These are phyloP conservation scores for Spirogloea muscicola DNA, from an alignment of 139 green algal species.

Conservation along the genomic window DNA sequence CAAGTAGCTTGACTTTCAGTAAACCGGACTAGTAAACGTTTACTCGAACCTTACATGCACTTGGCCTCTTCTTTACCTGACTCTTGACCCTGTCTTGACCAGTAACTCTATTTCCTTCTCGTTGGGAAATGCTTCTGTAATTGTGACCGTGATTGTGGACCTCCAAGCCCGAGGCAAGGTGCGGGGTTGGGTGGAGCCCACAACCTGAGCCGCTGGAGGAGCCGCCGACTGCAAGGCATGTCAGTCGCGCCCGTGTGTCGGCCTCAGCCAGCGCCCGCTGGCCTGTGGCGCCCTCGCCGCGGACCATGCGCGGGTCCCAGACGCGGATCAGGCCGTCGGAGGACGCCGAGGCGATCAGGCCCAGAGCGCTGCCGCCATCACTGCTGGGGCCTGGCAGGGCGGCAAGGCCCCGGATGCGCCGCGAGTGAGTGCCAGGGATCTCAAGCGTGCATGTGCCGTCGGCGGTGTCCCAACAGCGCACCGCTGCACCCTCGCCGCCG, in stretches of 20 bases:
- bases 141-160: too few relatives aligned
- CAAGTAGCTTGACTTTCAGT: too few relatives aligned
- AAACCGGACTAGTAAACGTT: too few relatives aligned
- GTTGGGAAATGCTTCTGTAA: too few relatives aligned
- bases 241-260: conserved; percentile 12
- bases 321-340: conserved; percentile 14
- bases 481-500: neutral
- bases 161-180: too few relatives aligned
- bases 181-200: too few relatives aligned
- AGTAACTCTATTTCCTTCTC: too few relatives aligned
- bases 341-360: neutral
- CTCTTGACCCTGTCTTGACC: too few relatives aligned
- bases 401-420: conserved; percentile 18
- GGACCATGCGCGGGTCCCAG: conserved; percentile 2
- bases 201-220: too few relatives aligned
- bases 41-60: too few relatives aligned
- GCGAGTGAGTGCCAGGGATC: neutral
- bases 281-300: too few relatives aligned
- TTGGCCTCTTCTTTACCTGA: too few relatives aligned
- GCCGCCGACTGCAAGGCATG: conserved; percentile 15
- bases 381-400: neutral
- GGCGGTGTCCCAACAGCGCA: conserved; percentile 8
- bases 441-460: neutral
- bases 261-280: neutral
- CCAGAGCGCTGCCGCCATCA: neutral